Conservation (phyloP, 1,139 yeast genomes). For the Protomyces arabidopsidicola region DNA sequence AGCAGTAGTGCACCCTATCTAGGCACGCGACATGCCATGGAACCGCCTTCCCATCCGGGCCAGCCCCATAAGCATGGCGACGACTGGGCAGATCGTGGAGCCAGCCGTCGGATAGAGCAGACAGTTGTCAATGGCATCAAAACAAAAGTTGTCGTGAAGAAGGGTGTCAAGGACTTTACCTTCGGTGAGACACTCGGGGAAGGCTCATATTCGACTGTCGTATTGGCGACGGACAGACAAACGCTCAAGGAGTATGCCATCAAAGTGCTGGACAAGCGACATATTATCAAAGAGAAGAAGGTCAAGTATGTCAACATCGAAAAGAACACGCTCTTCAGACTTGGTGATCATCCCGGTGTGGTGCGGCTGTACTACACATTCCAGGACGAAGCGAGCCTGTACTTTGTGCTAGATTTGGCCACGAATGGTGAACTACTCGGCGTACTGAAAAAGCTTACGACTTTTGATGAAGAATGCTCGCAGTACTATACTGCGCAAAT, state of each 20-base stretch:
- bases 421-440: constrained; percentile 85
- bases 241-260: constrained; percentile 78
- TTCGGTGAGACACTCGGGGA: constrained; percentile 87
- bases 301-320: constrained; percentile 95
- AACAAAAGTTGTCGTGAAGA: constrained; percentile 43
- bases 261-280: constrained; percentile 85
- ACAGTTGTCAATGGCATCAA: constrained; percentile 42
- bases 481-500: constrained; percentile 72
- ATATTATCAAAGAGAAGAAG: constrained; percentile 89
- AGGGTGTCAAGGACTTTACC: constrained; percentile 72
- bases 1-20: not conserved
- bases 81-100: constrained; percentile 47
- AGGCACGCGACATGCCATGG: not conserved
- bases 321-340: constrained; percentile 79
- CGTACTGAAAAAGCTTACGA: constrained; percentile 62
- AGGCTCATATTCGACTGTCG: constrained; percentile 89
- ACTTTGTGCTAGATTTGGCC: constrained; percentile 90
- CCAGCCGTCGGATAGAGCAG: constrained; percentile 50
- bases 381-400: constrained; percentile 81
- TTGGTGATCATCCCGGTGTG: constrained; percentile 82
- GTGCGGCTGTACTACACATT: constrained; percentile 86
- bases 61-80: constrained; percentile 28
- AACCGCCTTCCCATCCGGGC: not conserved
- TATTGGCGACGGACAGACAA: constrained; percentile 73
- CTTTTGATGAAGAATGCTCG: constrained; percentile 72